A percentile compares a stretch with the other conserved stretches of the same genome.
These are phyloP conservation scores for Capronia americana DNA, from an alignment of 2,329 filamentous ascomycete species.

Conservation along the genomic window DNA sequence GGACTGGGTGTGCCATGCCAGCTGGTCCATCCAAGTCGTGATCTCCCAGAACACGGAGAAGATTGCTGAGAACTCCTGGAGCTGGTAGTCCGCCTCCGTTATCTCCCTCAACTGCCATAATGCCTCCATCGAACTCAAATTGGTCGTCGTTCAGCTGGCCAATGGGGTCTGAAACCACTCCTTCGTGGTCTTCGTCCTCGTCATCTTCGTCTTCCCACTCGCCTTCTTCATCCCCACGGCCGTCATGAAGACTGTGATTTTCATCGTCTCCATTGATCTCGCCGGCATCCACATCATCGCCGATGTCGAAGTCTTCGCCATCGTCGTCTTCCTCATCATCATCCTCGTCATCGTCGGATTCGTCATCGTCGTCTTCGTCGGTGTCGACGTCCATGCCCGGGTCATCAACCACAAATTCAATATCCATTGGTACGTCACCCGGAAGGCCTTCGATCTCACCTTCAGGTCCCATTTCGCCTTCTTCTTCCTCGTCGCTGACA, in stretches of 20 bases:
- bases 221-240: slow-evolving; percentile 53
- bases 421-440: slow-evolving; percentile 68
- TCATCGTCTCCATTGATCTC: slow-evolving; percentile 48
- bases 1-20: slow-evolving; percentile 25
- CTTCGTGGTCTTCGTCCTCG: slow-evolving; percentile 52
- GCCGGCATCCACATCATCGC: slow-evolving; percentile 62
- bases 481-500: slow-evolving; percentile 76
- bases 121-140: slow-evolving; percentile 52
- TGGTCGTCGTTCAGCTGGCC: slow-evolving; percentile 49
- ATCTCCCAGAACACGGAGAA: slow-evolving; percentile 38
- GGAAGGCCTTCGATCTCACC: slow-evolving; percentile 68
- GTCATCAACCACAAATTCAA: slow-evolving; percentile 86
- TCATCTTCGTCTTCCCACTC: slow-evolving; percentile 59
- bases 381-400: slow-evolving; percentile 65
- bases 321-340: slow-evolving; percentile 61
- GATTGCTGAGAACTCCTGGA: slow-evolving; percentile 45
- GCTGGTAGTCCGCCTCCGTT: slow-evolving; percentile 45
- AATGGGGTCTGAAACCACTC: slow-evolving; percentile 53
- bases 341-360: slow-evolving; percentile 63
- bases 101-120: slow-evolving; percentile 49
- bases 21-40: slow-evolving; percentile 31
- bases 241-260: slow-evolving; percentile 35
- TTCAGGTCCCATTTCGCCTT: slow-evolving; percentile 78
- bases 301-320: slow-evolving; percentile 60
- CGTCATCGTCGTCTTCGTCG: slow-evolving; percentile 68